Conservation (phyloP, 2,329 filamentous ascomycete species). For the Phoma sp. region DNA sequence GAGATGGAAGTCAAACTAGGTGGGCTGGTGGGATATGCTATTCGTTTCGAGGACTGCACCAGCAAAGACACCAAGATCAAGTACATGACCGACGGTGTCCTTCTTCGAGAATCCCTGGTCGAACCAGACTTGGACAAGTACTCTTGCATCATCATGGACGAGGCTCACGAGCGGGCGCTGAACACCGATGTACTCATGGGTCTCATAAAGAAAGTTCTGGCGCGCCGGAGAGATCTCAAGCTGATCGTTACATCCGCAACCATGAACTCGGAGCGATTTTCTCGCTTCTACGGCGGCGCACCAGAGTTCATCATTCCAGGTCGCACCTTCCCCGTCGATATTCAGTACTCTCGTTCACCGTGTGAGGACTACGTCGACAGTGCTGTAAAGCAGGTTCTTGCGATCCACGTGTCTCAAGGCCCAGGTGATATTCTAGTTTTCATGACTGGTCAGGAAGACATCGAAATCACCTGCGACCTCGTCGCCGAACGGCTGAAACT, state of each 20-base stretch:
- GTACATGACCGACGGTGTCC: conserved; percentile 98
- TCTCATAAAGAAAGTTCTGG: conserved; percentile 94
- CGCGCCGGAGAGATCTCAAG: conserved; percentile 87
- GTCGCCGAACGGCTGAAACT: conserved; percentile 85
- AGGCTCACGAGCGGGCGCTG: conserved; percentile 93
- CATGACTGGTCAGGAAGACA: conserved; percentile 99
- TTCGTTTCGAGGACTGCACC: conserved; percentile 97
- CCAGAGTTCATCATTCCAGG: conserved; percentile 97
- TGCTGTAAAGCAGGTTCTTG: conserved; percentile 92
- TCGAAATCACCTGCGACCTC: conserved; percentile 94
- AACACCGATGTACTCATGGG: conserved; percentile 99
- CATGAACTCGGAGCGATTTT: conserved; percentile 97
- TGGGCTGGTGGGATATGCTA: conserved; percentile 89
- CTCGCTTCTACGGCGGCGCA: conserved; percentile 92
- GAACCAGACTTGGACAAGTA: conserved; percentile 94
- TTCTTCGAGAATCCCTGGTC: conserved; percentile 90
- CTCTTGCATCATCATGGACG: conserved; percentile 99
- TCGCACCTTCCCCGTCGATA: conserved; percentile 94
- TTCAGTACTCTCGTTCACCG: conserved; percentile 92
- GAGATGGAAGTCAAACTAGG: conserved; percentile 97
- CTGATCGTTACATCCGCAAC: conserved; percentile 97
- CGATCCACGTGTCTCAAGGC: conserved; percentile 95
- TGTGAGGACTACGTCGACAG: conserved; percentile 98
- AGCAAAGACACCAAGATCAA: conserved; percentile 96
- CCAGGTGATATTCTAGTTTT: conserved; percentile 95